Evolutionary conservation across 1,284 basidiomycete species (phyloP).

Genomic region (Pseudozyma hubeiensis): DNA sequence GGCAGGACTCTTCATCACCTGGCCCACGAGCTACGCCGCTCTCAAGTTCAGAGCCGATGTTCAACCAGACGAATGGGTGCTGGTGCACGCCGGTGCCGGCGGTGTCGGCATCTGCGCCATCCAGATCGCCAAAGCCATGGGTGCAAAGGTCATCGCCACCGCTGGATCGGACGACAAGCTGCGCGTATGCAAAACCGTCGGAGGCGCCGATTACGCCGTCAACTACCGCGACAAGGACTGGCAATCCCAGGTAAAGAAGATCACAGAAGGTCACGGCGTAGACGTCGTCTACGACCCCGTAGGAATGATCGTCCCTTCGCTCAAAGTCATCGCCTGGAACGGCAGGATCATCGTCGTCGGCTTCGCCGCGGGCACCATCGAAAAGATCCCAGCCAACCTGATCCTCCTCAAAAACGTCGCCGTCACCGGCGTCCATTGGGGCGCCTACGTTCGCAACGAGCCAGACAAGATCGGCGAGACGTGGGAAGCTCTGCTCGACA

Average conservation of each 20-base stretch:
- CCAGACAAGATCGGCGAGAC: conserved; percentile 76
- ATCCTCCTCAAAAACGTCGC: conserved; percentile 87
- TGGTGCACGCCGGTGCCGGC: conserved; percentile 71
- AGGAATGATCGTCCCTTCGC: conserved; percentile 58
- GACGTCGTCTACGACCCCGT: conserved; percentile 73
- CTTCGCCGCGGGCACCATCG: conserved; percentile 66
- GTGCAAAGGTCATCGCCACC: conserved; percentile 62
- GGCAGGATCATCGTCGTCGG: conserved; percentile 90
- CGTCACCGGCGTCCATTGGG: conserved; percentile 60
- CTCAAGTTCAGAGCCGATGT: conserved; percentile 56
- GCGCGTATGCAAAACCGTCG: conserved; percentile 53
- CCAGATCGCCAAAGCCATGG: conserved; percentile 64
- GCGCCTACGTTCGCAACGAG: conserved; percentile 72
- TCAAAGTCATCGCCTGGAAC: conserved; percentile 82
- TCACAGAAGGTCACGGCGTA: conserved; percentile 58
- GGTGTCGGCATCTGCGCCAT: conserved; percentile 82
- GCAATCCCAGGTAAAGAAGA: conserved; percentile 61
- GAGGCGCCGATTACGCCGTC: conserved; percentile 60
- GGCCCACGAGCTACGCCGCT: conserved; percentile 64
- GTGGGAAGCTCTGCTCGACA: conserved; percentile 80
- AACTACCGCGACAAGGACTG: conserved; percentile 65
- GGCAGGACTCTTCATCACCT: conserved; percentile 68
- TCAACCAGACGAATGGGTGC: conserved; percentile 55
- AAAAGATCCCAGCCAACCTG: conserved; percentile 75
- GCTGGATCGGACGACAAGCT: conserved; percentile 61